phyloP scores from a whole-genome alignment of 1,139 yeast genomes.

The Candida sp. region DNA sequence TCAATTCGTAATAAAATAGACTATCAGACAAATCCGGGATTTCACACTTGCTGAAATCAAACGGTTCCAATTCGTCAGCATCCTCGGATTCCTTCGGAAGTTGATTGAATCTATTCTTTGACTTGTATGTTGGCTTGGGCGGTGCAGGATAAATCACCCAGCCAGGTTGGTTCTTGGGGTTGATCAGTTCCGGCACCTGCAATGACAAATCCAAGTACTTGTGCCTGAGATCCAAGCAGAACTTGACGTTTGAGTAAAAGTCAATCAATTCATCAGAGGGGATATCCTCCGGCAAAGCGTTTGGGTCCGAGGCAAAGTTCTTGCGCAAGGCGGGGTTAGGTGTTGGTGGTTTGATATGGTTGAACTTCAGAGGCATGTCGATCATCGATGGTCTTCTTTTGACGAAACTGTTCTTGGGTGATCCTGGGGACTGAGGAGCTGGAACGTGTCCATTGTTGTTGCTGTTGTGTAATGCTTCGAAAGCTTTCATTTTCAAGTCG shows the following conservation, averaged over 20 bases:
- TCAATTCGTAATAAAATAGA: conserved; percentile 51
- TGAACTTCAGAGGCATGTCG: conserved; percentile 44
- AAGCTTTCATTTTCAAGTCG: conserved; percentile 71
- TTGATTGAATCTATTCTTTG: conserved; percentile 62
- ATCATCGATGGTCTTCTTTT: conserved; percentile 57
- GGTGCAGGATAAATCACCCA: conserved; percentile 96
- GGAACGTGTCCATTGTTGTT: conserved; percentile 9
- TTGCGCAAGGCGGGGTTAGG: conserved; percentile 9
- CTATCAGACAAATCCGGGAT: conserved; percentile 64
- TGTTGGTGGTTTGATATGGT: conserved; percentile 19
- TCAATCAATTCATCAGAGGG: conserved; percentile 74
- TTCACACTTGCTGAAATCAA: conserved; percentile 60
- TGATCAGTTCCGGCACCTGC: conserved; percentile 68
- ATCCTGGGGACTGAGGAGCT: conserved; percentile 13
- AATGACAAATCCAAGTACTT: conserved; percentile 73
- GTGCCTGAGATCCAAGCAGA: conserved; percentile 76
- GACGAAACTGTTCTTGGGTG: conserved; percentile 23
- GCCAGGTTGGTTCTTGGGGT: conserved; percentile 74
- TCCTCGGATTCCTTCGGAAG: conserved; percentile 29
- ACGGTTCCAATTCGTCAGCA: conserved; percentile 47
- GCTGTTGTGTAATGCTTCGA: conserved; percentile 49
- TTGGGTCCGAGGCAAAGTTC: conserved; percentile 28
- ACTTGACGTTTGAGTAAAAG: conserved; percentile 71
- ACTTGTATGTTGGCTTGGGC: conserved; percentile 90
- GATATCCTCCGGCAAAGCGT: conserved; percentile 66